Percentiles rank a stretch among this genome's conserved stretches.
These are phyloP conservation scores for Cladosporium cucumerinum DNA, from an alignment of 2,329 filamentous ascomycete species.

Conservation along the genomic window DNA sequence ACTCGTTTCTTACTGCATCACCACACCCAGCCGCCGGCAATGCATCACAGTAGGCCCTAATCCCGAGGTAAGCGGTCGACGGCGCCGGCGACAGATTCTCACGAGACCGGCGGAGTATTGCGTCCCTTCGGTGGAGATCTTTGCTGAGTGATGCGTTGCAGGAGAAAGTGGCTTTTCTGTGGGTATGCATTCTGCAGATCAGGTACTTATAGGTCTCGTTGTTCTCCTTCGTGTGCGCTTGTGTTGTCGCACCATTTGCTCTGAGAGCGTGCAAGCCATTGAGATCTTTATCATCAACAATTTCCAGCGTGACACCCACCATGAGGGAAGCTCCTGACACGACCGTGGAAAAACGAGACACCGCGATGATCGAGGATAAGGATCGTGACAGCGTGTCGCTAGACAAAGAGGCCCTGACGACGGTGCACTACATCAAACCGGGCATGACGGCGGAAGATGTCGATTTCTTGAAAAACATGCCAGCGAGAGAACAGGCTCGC, in stretches of 20 bases:
- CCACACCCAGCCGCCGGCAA: not conserved
- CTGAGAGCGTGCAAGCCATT: not conserved
- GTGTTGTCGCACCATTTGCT: not conserved
- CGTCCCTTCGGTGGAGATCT: not conserved
- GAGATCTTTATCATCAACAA: not conserved
- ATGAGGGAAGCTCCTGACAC: not conserved
- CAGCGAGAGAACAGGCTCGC: constrained; percentile 36
- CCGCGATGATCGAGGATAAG: constrained; percentile 8
- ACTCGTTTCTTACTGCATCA: not conserved
- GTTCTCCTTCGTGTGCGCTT: not conserved
- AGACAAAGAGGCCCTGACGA: constrained; percentile 21
- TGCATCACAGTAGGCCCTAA: not conserved
- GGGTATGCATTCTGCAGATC: not conserved
- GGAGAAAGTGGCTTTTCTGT: not conserved
- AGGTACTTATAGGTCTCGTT: not conserved
- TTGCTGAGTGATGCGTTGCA: not conserved
- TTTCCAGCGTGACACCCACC: not conserved
- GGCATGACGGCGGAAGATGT: constrained; percentile 24
- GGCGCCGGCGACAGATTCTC: constrained; percentile 12
- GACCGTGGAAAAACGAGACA: not conserved
- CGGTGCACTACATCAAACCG: constrained; percentile 19
- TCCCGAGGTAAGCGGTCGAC: constrained; percentile 12
- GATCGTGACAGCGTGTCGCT: constrained; percentile 18
- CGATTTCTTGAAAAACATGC: constrained; percentile 21
- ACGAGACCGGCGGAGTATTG: not conserved